phyloP scores from a whole-genome alignment of 2,329 filamentous ascomycete genomes.

The Gaeumannomyces tritici region DNA sequence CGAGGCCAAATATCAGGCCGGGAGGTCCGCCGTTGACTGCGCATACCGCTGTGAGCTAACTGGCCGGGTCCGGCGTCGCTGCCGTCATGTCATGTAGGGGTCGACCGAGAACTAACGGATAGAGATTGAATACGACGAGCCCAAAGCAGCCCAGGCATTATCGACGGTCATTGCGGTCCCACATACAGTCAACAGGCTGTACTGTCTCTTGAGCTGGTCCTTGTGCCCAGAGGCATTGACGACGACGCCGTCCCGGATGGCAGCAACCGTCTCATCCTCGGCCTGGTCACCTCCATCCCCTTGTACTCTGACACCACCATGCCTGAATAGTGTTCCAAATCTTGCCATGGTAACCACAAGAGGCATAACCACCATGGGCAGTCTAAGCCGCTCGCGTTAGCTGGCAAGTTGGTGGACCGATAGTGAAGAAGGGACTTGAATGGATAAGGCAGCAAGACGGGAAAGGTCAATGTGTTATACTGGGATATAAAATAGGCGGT shows the following conservation, averaged over 20 bases:
- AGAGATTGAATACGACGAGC: conserved; percentile 47
- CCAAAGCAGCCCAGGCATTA: conserved; percentile 56
- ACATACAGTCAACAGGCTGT: conserved; percentile 48
- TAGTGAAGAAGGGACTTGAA: too few species aligned
- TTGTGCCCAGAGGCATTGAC: conserved; percentile 55
- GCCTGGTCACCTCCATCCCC: neutral
- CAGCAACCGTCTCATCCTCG: conserved; percentile 22
- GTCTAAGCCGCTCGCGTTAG: neutral
- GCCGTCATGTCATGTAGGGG: neutral
- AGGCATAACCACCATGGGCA: too few species aligned
- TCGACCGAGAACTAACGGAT: conserved; percentile 24
- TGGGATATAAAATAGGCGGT: too few species aligned
- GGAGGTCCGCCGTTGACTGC: conserved; percentile 31
- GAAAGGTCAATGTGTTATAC: too few species aligned
- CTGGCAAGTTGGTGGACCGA: too few species aligned
- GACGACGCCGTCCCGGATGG: conserved; percentile 27
- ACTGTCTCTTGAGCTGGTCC: conserved; percentile 55
- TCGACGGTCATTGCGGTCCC: conserved; percentile 52
- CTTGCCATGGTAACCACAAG: neutral
- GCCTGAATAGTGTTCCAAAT: neutral
- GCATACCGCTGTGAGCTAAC: conserved; percentile 2
- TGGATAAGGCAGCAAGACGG: too few species aligned
- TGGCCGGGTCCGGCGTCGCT: neutral
- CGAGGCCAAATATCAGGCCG: conserved; percentile 30
- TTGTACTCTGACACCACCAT: neutral